Percentiles rank a stretch among this genome's conserved stretches.
Conservation (phyloP, 2,329 filamentous ascomycete genomes). For the Coleophoma eucalyptorum region DNA sequence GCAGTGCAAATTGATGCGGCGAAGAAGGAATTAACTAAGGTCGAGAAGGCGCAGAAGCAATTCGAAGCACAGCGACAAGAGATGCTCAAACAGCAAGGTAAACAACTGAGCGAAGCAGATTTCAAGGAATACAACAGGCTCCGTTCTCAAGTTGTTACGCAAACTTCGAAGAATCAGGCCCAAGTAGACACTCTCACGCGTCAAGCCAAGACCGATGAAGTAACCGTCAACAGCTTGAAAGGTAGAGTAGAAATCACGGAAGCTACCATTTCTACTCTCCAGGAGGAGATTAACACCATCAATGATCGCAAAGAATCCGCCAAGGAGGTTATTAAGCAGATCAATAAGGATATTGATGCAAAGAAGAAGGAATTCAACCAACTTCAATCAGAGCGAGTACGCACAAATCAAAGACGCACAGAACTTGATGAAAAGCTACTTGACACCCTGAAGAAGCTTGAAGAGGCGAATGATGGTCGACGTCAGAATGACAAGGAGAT, state of each 20-base stretch:
- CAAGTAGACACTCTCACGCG: conserved; percentile 84
- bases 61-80: conserved; percentile 88
- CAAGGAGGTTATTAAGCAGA: conserved; percentile 59
- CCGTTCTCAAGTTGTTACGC: conserved; percentile 79
- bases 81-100: conserved; percentile 80
- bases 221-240: conserved; percentile 84
- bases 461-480: conserved; percentile 79
- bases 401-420: conserved; percentile 75
- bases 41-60: conserved; percentile 85
- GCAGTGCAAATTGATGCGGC: conserved; percentile 65
- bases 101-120: conserved; percentile 79
- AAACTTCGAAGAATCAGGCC: conserved; percentile 74
- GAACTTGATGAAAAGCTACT: conserved; percentile 91
- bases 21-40: conserved; percentile 73
- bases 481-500: conserved; percentile 82
- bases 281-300: conserved; percentile 66
- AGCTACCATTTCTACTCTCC: conserved; percentile 68
- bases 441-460: conserved; percentile 74
- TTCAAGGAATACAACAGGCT: conserved; percentile 86
- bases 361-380: conserved; percentile 92
- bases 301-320: conserved; percentile 63
- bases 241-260: conserved; percentile 81
- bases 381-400: conserved; percentile 76
- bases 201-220: conserved; percentile 86
- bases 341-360: conserved; percentile 71